A percentile compares a stretch with the other conserved stretches of the same genome.
Evolutionary conservation across 106 monocot genomes (phyloP).

Genomic region (Dioscorea zingiberensis): DNA sequence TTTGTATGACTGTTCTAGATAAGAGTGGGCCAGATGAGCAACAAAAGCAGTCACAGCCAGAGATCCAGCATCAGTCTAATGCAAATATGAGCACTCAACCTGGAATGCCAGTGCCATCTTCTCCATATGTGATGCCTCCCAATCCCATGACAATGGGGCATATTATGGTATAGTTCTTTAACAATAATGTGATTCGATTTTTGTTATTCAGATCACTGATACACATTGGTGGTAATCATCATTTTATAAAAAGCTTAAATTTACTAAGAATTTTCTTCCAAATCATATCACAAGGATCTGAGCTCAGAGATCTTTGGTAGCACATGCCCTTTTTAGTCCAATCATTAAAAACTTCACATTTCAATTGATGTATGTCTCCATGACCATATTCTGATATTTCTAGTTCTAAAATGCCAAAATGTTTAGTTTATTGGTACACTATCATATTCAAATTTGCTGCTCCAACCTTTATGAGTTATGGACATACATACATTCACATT

Average conservation of each 20-base stretch:
- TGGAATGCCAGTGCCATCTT: conserved; percentile 21
- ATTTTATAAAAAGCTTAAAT: not conserved
- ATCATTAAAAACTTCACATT: not conserved
- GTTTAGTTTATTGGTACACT: not conserved
- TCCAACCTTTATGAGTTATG: not conserved
- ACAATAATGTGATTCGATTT: not conserved
- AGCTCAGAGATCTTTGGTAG: not conserved
- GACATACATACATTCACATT: not conserved
- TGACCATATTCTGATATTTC: not conserved
- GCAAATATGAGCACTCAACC: conserved; percentile 18
- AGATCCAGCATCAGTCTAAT: conserved; percentile 17
- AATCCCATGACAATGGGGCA: conserved; percentile 18
- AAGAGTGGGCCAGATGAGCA: conserved; percentile 35
- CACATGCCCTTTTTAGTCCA: not conserved
- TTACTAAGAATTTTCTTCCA: not conserved
- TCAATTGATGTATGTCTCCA: not conserved
- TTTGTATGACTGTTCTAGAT: conserved; percentile 17
- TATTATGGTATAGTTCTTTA: conserved; percentile 25
- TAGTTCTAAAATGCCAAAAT: not conserved
- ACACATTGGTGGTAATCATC: not conserved
- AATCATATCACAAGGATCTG: not conserved
- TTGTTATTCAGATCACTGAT: not conserved
- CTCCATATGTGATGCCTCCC: conserved; percentile 20
- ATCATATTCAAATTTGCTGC: not conserved
- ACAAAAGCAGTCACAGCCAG: conserved; percentile 25